Percentiles rank a stretch among this genome's conserved stretches.
phyloP scores from a whole-genome alignment of 2,329 filamentous ascomycete genomes.

The Didymella segeticola region DNA sequence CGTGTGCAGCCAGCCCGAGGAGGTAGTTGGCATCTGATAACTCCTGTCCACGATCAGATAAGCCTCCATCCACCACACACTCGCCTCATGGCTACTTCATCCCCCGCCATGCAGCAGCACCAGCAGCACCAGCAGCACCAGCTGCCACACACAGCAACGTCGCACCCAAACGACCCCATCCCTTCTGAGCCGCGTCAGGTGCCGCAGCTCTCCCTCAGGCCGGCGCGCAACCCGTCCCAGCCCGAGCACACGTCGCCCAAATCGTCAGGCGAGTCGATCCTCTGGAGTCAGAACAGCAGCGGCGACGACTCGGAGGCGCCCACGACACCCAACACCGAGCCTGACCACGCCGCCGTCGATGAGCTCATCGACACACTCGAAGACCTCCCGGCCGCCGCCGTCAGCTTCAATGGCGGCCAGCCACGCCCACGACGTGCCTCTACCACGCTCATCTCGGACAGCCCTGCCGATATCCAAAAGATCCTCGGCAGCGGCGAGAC shows the following conservation, averaged over 20 bases:
- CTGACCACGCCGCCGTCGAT: slow-evolving; percentile 49
- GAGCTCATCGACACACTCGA: slow-evolving; percentile 53
- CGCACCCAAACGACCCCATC: slow-evolving; percentile 56
- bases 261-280: slow-evolving; percentile 50
- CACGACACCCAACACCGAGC: slow-evolving; percentile 54
- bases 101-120: slow-evolving; percentile 31
- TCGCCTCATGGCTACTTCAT: slow-evolving; percentile 16
- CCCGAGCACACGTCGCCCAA: slow-evolving; percentile 47
- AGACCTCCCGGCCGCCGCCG: slow-evolving; percentile 44
- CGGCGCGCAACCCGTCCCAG: slow-evolving; percentile 24
- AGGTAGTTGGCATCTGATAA: too few species aligned
- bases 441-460: slow-evolving; percentile 69
- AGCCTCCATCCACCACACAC: slow-evolving; percentile 10
- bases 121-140: slow-evolving; percentile 50
- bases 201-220: slow-evolving; percentile 39
- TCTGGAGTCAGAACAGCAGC: slow-evolving; percentile 51
- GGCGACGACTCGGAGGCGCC: slow-evolving; percentile 52
- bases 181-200: slow-evolving; percentile 50
- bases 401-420: slow-evolving; percentile 48
- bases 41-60: slow-evolving; percentile 22
- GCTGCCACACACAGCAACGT: slow-evolving; percentile 53
- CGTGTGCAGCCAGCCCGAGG: slow-evolving; percentile 15
- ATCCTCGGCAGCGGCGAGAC: slow-evolving; percentile 63
- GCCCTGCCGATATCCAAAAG: slow-evolving; percentile 63
- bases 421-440: slow-evolving; percentile 66